Evolutionary conservation across 2,329 filamentous ascomycete genomes (phyloP).

Genomic region (Colletotrichum echinochloae): DNA sequence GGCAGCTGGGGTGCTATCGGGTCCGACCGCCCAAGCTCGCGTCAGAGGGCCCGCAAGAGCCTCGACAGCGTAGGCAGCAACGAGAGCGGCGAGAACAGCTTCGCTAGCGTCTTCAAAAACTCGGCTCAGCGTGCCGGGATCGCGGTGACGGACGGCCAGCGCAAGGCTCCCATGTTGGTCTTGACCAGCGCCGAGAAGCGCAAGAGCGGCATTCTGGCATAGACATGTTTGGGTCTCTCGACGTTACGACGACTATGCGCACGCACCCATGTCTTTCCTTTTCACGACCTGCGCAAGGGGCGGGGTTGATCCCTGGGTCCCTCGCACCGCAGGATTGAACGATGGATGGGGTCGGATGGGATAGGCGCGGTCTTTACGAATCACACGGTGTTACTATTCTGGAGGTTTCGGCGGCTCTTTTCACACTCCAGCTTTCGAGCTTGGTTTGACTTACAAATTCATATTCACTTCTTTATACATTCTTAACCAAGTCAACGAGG

Average conservation of each 20-base stretch:
- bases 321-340: conserved; percentile 36
- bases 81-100: conserved; percentile 66
- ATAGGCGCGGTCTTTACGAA: conserved; percentile 36
- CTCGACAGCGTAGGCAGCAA: conserved; percentile 75
- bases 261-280: conserved; percentile 41
- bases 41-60: conserved; percentile 73
- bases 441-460: conserved; percentile 40
- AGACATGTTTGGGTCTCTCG: conserved; percentile 25
- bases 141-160: conserved; percentile 71
- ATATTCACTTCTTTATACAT: conserved; percentile 39
- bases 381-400: conserved; percentile 39
- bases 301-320: conserved; percentile 39
- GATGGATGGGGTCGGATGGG: conserved; percentile 38
- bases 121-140: conserved; percentile 64
- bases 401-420: conserved; percentile 36
- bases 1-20: conserved; percentile 84
- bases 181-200: conserved; percentile 92
- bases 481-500: conserved; percentile 32
- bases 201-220: conserved; percentile 67
- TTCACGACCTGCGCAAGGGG: conserved; percentile 39
- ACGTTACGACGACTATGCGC: conserved; percentile 42
- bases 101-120: conserved; percentile 75
- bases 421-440: conserved; percentile 36
- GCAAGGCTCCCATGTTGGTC: conserved; percentile 88
- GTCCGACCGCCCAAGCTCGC: conserved; percentile 82